Percentiles rank a stretch among this genome's conserved stretches.
These are phyloP conservation scores for Tubosaeta sp. DNA, from an alignment of 768 basidiomycete genomes.

Conservation along the genomic window DNA sequence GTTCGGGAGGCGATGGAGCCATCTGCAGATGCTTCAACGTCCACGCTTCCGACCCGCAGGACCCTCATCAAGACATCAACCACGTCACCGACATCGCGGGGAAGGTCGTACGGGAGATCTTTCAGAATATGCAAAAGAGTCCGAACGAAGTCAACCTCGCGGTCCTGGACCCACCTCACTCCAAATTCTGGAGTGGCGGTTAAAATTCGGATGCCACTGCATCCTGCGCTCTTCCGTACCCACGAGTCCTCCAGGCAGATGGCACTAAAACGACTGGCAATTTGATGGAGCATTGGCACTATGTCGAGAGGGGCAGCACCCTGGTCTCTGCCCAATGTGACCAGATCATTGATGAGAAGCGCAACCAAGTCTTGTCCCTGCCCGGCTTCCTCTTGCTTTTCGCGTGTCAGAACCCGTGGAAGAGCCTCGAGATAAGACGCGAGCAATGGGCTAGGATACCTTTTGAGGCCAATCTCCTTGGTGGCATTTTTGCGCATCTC, in stretches of 20 bases:
- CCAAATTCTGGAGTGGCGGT: constrained; percentile 67
- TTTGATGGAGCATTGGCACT: constrained; percentile 68
- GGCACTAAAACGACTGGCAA: constrained; percentile 77
- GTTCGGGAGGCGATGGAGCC: constrained; percentile 40
- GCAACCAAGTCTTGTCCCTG: constrained; percentile 59
- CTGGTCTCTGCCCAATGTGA: constrained; percentile 46
- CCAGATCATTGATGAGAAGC: constrained; percentile 62
- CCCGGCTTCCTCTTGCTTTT: constrained; percentile 54
- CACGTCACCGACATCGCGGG: constrained; percentile 75
- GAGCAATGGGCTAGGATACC: constrained; percentile 54
- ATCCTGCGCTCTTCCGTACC: constrained; percentile 87
- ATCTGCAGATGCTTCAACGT: constrained; percentile 44
- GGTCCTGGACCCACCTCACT: constrained; percentile 74
- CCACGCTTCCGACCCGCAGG: constrained; percentile 54
- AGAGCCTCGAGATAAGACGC: constrained; percentile 77
- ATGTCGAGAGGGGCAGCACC: constrained; percentile 52
- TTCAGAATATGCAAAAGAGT: constrained; percentile 89
- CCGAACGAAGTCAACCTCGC: constrained; percentile 86
- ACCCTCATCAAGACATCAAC: constrained; percentile 70
- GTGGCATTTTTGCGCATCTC: constrained; percentile 64
- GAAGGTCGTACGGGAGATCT: constrained; percentile 88
- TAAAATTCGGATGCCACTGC: constrained; percentile 79
- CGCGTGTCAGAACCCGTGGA: constrained; percentile 69
- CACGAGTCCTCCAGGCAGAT: constrained; percentile 91
- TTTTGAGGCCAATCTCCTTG: constrained; percentile 49